These are phyloP conservation scores for Lithospermum erythrorhizon DNA, from an alignment of 257 asterid species.

Conservation along the genomic window DNA sequence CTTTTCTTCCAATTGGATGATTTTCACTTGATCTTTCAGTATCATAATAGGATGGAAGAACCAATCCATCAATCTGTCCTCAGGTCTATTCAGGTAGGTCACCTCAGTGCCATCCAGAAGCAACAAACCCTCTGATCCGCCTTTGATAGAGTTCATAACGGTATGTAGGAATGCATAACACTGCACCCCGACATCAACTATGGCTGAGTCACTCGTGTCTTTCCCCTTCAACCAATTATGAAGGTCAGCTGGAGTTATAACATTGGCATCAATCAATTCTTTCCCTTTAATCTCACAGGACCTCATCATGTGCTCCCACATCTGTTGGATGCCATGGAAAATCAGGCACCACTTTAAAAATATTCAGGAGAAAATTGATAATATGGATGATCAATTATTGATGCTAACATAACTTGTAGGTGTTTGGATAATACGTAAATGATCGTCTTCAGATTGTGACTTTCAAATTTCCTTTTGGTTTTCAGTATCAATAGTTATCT, in stretches of 20 bases:
- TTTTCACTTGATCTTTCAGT: conserved; percentile 78
- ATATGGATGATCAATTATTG: no score
- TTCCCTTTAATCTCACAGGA: conserved; percentile 51
- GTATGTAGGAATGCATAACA: conserved; percentile 54
- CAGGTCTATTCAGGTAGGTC: conserved; percentile 69
- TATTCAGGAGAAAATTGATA: no score
- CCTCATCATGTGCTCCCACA: conserved; percentile 72
- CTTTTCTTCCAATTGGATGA: conserved; percentile 51
- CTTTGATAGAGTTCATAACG: conserved; percentile 50
- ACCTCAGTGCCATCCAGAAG: conserved; percentile 67
- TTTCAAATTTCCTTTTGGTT: no score
- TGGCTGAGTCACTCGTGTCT: conserved; percentile 32
- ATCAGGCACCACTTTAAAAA: neutral
- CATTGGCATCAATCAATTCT: conserved; percentile 44
- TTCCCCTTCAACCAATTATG: conserved; percentile 70
- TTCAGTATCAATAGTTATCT: no score
- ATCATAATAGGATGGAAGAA: conserved; percentile 79
- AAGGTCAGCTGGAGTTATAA: conserved; percentile 54
- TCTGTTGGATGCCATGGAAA: conserved; percentile 28
- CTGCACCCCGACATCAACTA: conserved; percentile 59
- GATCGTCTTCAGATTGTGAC: no score
- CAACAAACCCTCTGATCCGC: conserved; percentile 56
- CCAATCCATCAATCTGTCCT: conserved; percentile 79
- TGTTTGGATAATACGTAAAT: no score
- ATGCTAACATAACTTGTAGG: no score